Conservation (phyloP, 495 filamentous ascomycete species). For the Cryomyces antarcticus region DNA sequence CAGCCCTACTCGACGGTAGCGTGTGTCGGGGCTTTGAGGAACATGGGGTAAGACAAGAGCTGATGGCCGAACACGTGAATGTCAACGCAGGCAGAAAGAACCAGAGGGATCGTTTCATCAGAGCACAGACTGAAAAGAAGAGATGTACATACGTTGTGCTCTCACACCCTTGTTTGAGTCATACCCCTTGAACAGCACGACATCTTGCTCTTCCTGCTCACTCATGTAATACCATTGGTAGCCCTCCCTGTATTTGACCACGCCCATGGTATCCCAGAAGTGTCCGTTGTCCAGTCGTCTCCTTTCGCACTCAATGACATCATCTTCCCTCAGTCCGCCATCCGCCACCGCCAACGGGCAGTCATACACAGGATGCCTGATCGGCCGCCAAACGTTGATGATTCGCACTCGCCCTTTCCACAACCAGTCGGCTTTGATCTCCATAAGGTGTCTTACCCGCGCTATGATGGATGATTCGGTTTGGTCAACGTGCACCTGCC, state of each 20-base stretch:
- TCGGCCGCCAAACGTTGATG: conserved; percentile 9
- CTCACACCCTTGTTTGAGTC: conserved; percentile 3
- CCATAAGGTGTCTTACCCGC: conserved; percentile 4
- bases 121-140: not conserved
- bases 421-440: conserved; percentile 7
- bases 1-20: too few relatives aligned
- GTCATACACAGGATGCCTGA: conserved; percentile 9
- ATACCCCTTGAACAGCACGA: conserved; percentile 9
- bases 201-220: conserved; percentile 5
- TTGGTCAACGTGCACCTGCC: conserved; percentile 8
- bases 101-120: too few relatives aligned
- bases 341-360: conserved; percentile 6
- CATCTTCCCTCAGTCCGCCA: conserved; percentile 2
- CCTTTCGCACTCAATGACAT: conserved; percentile 8
- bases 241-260: conserved; percentile 5
- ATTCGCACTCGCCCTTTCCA: conserved; percentile 4
- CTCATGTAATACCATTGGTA: conserved; percentile 8
- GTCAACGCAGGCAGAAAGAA: too few relatives aligned
- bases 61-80: too few relatives aligned
- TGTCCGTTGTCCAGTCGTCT: conserved; percentile 2
- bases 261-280: conserved; percentile 11
- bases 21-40: too few relatives aligned
- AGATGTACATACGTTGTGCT: not conserved
- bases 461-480: conserved; percentile 4
- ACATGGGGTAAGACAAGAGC: too few relatives aligned